Evolutionary conservation across 108 stramenopile species (phyloP).

Genomic region (Nitzschia putrida): DNA sequence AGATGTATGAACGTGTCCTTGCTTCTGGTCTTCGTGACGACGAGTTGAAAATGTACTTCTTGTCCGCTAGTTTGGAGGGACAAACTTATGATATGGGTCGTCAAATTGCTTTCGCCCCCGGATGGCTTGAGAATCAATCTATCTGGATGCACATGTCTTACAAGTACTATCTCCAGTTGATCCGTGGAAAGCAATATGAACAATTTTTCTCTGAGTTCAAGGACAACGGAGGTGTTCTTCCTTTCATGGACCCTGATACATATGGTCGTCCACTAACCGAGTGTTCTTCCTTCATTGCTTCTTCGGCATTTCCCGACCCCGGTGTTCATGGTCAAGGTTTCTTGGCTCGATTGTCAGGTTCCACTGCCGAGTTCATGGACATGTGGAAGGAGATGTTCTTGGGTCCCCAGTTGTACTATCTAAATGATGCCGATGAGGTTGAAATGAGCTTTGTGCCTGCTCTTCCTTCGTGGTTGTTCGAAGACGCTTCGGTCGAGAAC

Average conservation of each 20-base stretch:
- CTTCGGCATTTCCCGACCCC: slow-evolving; percentile 90
- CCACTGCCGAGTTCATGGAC: slow-evolving; percentile 93
- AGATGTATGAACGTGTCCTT: slow-evolving; percentile 80
- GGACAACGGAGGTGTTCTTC: slow-evolving; percentile 82
- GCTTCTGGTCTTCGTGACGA: slow-evolving; percentile 87
- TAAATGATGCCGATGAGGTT: slow-evolving; percentile 73
- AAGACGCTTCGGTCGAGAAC: slow-evolving; percentile 56
- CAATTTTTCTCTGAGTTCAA: slow-evolving; percentile 88
- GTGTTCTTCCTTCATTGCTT: slow-evolving; percentile 90
- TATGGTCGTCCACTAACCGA: slow-evolving; percentile 95
- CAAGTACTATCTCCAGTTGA: slow-evolving; percentile 94
- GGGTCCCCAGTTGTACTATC: slow-evolving; percentile 73
- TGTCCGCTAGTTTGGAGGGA: slow-evolving; percentile 87
- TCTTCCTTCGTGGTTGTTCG: slow-evolving; percentile 90
- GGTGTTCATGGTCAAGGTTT: slow-evolving; percentile 83
- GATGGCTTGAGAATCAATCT: slow-evolving; percentile 95
- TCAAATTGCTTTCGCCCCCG: slow-evolving; percentile 95
- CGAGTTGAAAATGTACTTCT: slow-evolving; percentile 83
- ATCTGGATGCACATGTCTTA: slow-evolving; percentile 98
- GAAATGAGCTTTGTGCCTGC: slow-evolving; percentile 85
- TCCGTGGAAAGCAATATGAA: slow-evolving; percentile 92
- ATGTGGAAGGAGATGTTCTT: slow-evolving; percentile 95
- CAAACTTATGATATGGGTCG: slow-evolving; percentile 94
- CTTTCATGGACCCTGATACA: slow-evolving; percentile 89
- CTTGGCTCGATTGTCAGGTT: slow-evolving; percentile 92